These are phyloP conservation scores for Dissophora globulifera DNA, from an alignment of 192 early-diverging fungal genomes.

Conservation along the genomic window DNA sequence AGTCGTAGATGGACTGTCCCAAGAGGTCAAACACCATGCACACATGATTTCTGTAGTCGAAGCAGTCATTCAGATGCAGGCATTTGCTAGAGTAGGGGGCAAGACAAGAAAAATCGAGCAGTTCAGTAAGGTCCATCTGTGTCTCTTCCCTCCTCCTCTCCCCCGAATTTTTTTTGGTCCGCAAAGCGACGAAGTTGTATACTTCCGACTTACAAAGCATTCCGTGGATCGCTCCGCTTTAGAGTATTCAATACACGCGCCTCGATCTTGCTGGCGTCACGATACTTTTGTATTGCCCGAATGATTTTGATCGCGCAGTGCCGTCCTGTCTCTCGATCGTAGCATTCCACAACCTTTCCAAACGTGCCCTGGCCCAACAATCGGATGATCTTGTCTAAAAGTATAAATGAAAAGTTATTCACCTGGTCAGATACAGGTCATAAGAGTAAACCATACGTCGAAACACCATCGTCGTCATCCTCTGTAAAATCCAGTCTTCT, in stretches of 20 bases:
- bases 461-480: too few species aligned
- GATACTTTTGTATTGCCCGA: constrained; percentile 92
- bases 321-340: constrained; percentile 67
- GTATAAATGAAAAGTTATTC: background rate
- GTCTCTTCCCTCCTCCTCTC: too few species aligned
- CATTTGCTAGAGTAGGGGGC: constrained; percentile 70
- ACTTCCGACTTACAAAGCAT: constrained; percentile 83
- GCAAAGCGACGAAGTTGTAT: too few species aligned
- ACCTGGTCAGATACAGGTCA: too few species aligned
- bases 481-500: too few species aligned
- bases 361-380: constrained; percentile 97
- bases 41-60: constrained; percentile 92
- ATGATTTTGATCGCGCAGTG: constrained; percentile 94
- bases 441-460: too few species aligned
- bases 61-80: constrained; percentile 84
- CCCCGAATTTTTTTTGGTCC: too few species aligned
- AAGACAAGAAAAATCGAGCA: constrained; percentile 6
- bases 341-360: constrained; percentile 95
- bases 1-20: constrained; percentile 91
- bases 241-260: constrained; percentile 86
- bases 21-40: constrained; percentile 99
- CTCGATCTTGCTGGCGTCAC: constrained; percentile 91
- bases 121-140: too few species aligned
- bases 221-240: constrained; percentile 82
- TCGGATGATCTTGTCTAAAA: constrained; percentile 80